A percentile compares a stretch with the other conserved stretches of the same genome.
Conservation (phyloP, 2,329 filamentous ascomycete genomes). For the Albophoma yamanashiensis region DNA sequence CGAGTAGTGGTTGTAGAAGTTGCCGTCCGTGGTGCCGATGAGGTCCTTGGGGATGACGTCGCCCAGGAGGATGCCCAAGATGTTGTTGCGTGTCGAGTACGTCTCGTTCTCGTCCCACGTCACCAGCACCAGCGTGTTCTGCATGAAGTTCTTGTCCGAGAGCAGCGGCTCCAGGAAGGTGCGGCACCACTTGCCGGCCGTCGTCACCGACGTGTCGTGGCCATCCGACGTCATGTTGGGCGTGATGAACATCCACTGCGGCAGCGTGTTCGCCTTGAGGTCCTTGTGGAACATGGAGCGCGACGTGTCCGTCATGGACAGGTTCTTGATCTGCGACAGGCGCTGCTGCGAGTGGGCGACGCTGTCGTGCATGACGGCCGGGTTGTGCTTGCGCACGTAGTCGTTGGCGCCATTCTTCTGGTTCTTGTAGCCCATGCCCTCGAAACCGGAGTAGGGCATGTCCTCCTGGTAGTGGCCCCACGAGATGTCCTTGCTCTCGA, state of each 20-base stretch:
- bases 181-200: constrained; percentile 57
- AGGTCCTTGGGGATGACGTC: constrained; percentile 58
- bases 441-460: constrained; percentile 63
- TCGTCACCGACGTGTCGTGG: constrained; percentile 62
- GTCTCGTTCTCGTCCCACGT: constrained; percentile 73
- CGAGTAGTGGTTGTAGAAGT: constrained; percentile 66
- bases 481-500: constrained; percentile 52
- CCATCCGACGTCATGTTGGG: constrained; percentile 69
- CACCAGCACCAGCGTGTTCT: constrained; percentile 63
- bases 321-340: constrained; percentile 62
- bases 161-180: constrained; percentile 62
- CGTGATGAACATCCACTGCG: constrained; percentile 63
- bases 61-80: constrained; percentile 63
- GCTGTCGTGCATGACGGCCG: constrained; percentile 53
- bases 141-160: constrained; percentile 58
- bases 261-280: constrained; percentile 49
- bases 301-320: constrained; percentile 33
- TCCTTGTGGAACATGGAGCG: constrained; percentile 53
- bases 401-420: constrained; percentile 55
- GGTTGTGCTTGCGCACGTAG: constrained; percentile 79
- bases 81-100: constrained; percentile 55
- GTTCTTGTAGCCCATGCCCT: constrained; percentile 54
- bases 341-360: constrained; percentile 49
- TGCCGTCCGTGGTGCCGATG: constrained; percentile 55
- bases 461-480: constrained; percentile 72